A percentile compares a stretch with the other conserved stretches of the same genome.
Conservation (phyloP, 208 protist species). For the Sergeia podlipaevii region DNA sequence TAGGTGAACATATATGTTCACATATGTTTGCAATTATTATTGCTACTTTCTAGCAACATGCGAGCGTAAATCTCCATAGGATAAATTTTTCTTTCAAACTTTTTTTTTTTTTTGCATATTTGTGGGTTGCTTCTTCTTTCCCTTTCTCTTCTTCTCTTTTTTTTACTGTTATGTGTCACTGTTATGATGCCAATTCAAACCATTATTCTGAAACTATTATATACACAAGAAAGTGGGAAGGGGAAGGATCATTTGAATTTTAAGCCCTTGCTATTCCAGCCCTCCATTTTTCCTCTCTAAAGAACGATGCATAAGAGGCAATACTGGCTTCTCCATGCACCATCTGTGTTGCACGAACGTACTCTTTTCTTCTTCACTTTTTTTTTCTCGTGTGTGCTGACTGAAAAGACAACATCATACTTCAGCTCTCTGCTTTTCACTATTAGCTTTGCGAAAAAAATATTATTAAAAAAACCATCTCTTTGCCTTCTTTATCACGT, state of each 20-base stretch:
- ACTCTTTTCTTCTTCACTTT: slow-evolving; percentile 2
- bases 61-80: too few relatives aligned
- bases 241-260: too few relatives aligned
- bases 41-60: not conserved
- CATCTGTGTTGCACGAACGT: not conserved
- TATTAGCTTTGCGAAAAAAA: too few relatives aligned
- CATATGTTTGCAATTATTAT: slow-evolving; percentile 3
- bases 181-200: not conserved
- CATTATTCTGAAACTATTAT: not conserved
- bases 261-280: too few relatives aligned
- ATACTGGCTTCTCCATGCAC: not conserved
- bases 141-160: slow-evolving; percentile 9
- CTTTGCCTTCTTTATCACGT: too few relatives aligned
- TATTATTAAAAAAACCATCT: too few relatives aligned
- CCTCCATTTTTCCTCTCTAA: too few relatives aligned
- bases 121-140: slow-evolving; percentile 6
- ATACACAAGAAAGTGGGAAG: too few relatives aligned
- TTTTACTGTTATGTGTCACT: too few relatives aligned
- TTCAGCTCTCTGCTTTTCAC: too few relatives aligned
- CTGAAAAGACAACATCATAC: too few relatives aligned
- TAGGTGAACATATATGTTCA: slow-evolving; percentile 17
- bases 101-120: slow-evolving; percentile 13
- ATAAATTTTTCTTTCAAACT: slow-evolving; percentile 7
- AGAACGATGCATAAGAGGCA: too few relatives aligned
- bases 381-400: slow-evolving; percentile 7